These are phyloP conservation scores for Articulospora tetracladia DNA, from an alignment of 495 filamentous ascomycete species.

Conservation along the genomic window DNA sequence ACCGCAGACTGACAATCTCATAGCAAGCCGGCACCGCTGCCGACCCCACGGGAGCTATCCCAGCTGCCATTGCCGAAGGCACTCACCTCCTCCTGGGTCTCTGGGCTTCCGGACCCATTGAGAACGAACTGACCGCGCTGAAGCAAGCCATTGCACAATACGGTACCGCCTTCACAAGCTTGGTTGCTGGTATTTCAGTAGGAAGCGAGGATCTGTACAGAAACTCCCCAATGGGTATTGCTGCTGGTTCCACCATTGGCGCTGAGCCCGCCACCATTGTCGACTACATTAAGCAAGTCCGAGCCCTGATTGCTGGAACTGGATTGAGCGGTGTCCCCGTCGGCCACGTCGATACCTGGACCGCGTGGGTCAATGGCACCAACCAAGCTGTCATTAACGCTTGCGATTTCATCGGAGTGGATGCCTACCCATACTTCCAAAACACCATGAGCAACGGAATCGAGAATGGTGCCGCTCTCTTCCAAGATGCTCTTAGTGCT, in stretches of 20 bases:
- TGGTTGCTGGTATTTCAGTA: slow-evolving; percentile 83
- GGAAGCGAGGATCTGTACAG: slow-evolving; percentile 91
- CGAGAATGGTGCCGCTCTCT: slow-evolving; percentile 53
- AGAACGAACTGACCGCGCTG: slow-evolving; percentile 67
- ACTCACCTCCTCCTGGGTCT: slow-evolving; percentile 73
- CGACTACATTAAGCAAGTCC: slow-evolving; percentile 63
- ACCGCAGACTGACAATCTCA: slow-evolving; percentile 2
- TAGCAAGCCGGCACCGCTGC: slow-evolving; percentile 53
- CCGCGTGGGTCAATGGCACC: slow-evolving; percentile 69
- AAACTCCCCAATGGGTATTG: slow-evolving; percentile 52
- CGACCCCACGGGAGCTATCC: slow-evolving; percentile 63
- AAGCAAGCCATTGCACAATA: slow-evolving; percentile 58
- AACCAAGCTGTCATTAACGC: slow-evolving; percentile 68
- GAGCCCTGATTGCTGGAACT: slow-evolving; percentile 55
- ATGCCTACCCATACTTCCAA: slow-evolving; percentile 75
- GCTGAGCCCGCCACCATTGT: slow-evolving; percentile 54
- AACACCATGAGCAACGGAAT: slow-evolving; percentile 64
- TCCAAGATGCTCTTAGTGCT: slow-evolving; percentile 54
- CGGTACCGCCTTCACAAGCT: slow-evolving; percentile 53
- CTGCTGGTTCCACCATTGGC: slow-evolving; percentile 48
- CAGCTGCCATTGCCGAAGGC: slow-evolving; percentile 70
- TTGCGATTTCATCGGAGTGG: slow-evolving; percentile 74
- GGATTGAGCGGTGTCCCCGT: slow-evolving; percentile 50
- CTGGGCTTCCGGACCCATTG: slow-evolving; percentile 67
- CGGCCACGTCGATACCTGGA: slow-evolving; percentile 94